Base-by-base conservation (phyloP, 1,139 yeast genomes). In the Schwanniomyces etchellsii region DNA sequence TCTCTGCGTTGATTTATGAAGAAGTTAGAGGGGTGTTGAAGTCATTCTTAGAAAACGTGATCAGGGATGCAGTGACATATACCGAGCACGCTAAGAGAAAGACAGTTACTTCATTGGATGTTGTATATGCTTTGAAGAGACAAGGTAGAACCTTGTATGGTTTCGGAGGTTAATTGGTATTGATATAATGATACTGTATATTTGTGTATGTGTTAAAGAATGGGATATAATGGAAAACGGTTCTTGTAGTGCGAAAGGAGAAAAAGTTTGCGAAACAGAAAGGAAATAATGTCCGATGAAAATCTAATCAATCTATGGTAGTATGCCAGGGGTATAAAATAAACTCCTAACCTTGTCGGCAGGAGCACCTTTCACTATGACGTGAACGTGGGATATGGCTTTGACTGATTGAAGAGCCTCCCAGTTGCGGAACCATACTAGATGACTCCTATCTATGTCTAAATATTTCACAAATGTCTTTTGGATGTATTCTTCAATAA, bases 11-110 rank as follows among this genome's bases (percentile, higher is more conserved):
- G 63, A 89, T 91, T 66, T 91, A 91, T 75, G 97, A 91, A 74
- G 96, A 89, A 77, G 96, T 93, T 57, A 86, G 98, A 75, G 91
- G 84, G 49, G 97, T 91, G 52, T 77, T 91, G 52, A 89, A 89
- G 74, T 76, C 95, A 39, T 91, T 89, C 82, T 79, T 91, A 61
- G 96, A 88, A 72, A 81, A 84, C 60, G 96, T 89, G 54, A 91
- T 91, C 70, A 86, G 96, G 75, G 97, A 91, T 57, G 97, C 97
- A 53, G 96, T 91, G 55, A 88, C 96, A 56, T 91, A 91, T 77
- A 91, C 98, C 52, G 97, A 91, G 74, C 97, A 91, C 80, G 97
- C 97, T 59, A 91, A 91, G 93, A 88, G 98, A 81, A 91, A 91
- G 88, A 91, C 98, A 48, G 98, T 91, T 55, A 91, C 98, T 51